Evolutionary conservation across 2,329 filamentous ascomycete species (phyloP), one percentile per base, ranked within the genome.

Genomic region (Penicillium frequentans): DNA sequence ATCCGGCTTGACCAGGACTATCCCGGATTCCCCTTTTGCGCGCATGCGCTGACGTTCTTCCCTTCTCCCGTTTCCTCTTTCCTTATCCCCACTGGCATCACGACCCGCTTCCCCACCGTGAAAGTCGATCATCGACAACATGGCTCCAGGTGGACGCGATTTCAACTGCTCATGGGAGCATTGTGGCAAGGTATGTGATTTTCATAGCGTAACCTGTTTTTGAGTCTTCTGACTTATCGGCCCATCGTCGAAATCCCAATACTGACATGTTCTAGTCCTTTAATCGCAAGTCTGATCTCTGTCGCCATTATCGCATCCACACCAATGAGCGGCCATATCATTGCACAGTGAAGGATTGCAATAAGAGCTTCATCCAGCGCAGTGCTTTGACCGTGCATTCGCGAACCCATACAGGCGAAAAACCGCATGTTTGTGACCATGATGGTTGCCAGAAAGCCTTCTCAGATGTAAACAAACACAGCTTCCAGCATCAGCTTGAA

Each of bases 241-340:
- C 4, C 19, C n/a, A 10, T 19, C n/a, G 16, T n/a, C 16, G 19
- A 23, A n/a, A 13, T 2, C 21, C 31, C 45, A 19, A 14, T 23
- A 11, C 37, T 52, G 19, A 52, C 26, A 29, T 55, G 24, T 58
- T 24, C 48, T 62, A 79, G 77, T 77, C 76, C 6, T 79, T 79
- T 70, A 79, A 79, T 71, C 75, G 77, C 68, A 79, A 79, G 58
- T 79, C 77, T 23, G 77, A 79, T 65, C 72, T 79, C 42, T 75
- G 75, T 63, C 71, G 77, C 58, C 77, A 79, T 62, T 77, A 75
- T 63, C 75, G 77, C 55, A 79, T 79, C 66, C 77, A 79, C 55
- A 79, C 77, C 62, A 79, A 79, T 62, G 77, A 79, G 60, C 74
- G 77, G 48, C 77, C 77, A n/a, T 79, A 79, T 58, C 73, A 75